These are phyloP conservation scores for Zygoascus hellenicus DNA, from an alignment of 1,139 yeast genomes.

Conservation along the genomic window DNA sequence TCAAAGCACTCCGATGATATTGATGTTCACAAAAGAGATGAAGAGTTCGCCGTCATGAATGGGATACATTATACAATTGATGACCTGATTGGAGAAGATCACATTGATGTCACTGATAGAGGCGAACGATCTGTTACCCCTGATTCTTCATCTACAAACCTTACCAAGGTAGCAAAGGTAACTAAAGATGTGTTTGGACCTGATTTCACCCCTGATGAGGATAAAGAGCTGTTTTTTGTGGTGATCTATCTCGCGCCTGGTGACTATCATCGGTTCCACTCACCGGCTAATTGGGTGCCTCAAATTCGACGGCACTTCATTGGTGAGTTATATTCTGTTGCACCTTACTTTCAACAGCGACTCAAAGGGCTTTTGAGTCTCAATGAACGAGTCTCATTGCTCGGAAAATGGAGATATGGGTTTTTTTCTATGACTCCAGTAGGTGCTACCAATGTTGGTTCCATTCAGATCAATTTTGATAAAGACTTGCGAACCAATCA, in stretches of 20 bases:
- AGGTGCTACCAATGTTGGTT: conserved; percentile 98
- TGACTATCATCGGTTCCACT: conserved; percentile 95
- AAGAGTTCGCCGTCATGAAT: conserved; percentile 71
- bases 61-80: conserved; percentile 71
- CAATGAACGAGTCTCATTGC: conserved; percentile 90
- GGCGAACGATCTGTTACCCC: conserved; percentile 34
- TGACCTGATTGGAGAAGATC: conserved; percentile 53
- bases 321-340: conserved; percentile 93
- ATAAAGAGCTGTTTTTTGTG: conserved; percentile 71
- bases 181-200: conserved; percentile 26
- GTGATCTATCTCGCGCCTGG: conserved; percentile 98
- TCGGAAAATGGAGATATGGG: conserved; percentile 96
- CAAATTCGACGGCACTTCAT: conserved; percentile 91
- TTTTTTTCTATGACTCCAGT: conserved; percentile 98
- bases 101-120: conserved; percentile 20
- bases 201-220: conserved; percentile 26
- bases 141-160: conserved; percentile 21
- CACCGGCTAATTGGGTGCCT: conserved; percentile 95
- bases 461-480: conserved; percentile 87
- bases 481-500: conserved; percentile 77
- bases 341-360: conserved; percentile 90
- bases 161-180: conserved; percentile 20
- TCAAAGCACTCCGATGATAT: conserved; percentile 36
- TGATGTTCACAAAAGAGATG: conserved; percentile 48
- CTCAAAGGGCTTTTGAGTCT: conserved; percentile 82